These are phyloP conservation scores for Pholiota microspora DNA, from an alignment of 768 basidiomycete species.

Conservation along the genomic window DNA sequence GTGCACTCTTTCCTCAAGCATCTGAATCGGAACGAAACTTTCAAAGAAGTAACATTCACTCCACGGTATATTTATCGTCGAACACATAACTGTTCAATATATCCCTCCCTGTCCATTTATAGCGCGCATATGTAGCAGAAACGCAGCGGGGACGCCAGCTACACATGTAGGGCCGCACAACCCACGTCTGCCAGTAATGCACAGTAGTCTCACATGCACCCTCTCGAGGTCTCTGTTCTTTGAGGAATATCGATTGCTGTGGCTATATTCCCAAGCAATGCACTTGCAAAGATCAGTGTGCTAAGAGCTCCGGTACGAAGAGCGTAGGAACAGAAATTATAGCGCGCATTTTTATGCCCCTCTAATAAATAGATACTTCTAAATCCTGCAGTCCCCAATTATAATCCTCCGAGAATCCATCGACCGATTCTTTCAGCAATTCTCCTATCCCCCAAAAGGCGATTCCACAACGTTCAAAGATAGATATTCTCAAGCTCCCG, in stretches of 20 bases:
- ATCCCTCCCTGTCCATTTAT: too few species aligned
- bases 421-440: too few species aligned
- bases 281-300: too few species aligned
- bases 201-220: not conserved
- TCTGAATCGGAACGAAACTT: too few species aligned
- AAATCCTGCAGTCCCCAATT: not conserved
- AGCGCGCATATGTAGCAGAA: not conserved
- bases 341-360: too few species aligned
- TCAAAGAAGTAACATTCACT: not conserved
- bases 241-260: not conserved
- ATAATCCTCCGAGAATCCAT: not conserved
- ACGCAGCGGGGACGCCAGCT: not conserved
- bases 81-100: not conserved
- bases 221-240: not conserved
- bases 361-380: too few species aligned
- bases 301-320: too few species aligned
- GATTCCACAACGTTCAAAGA: not conserved
- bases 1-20: too few species aligned
- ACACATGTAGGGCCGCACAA: conserved; percentile 4
- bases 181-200: conserved; percentile 12
- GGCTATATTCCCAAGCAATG: too few species aligned
- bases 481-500: not conserved
- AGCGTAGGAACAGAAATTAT: too few species aligned
- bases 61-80: not conserved
- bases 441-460: not conserved